Evolutionary conservation across 176 grass and related monocot genomes (phyloP), one percentile per base, ranked within the genome.

Genomic region (Melocanna baccifera): DNA sequence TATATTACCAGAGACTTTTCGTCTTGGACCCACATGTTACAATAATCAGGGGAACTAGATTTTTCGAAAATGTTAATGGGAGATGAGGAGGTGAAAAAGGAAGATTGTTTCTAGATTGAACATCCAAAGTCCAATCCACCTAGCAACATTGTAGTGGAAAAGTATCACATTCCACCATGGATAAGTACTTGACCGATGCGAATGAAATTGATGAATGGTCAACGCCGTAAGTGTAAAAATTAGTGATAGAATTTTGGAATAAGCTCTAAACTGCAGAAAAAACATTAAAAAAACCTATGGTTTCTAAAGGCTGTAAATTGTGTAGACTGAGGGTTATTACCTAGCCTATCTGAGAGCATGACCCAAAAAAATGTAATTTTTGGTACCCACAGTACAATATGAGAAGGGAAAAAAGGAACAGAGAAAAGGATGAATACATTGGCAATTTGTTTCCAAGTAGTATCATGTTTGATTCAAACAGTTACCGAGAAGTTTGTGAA

Each of bases 101-200:
- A 74, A 66, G 47, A 36, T 79, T 48, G 62, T 50, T 79, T 87
- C 59, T 68, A 69, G 41, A 87, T 23, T 77, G 16, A 67, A 69
- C 57, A 11, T 71, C 29, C 56, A 82, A 90, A 77, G 66, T 46
- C 20, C 51, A 34, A 90, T 86, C 80, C 50, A 59, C 78, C 41
- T 67, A 22, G 45, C 82, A 43, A 6, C 36, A 61, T 73, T 40
- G 59, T 53, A 77, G 83, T 79, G 73, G 73, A 14, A 36, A 78
- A 19, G 79, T 43, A 78, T 74, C 80, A 32, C 80, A 83, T 87
- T 90, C 89, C 88, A 77, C 59, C 69, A 83, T 67, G 48, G 80
- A 61, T 32, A 29, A 23, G 47, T 50, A 13, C 28, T 82, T 81
- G 71, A 32, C 40, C 2, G 50, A 15, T 50, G 52, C 5, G 7